Conservation (phyloP, 495 filamentous ascomycete species). For the Corynascus novoguineensis region DNA sequence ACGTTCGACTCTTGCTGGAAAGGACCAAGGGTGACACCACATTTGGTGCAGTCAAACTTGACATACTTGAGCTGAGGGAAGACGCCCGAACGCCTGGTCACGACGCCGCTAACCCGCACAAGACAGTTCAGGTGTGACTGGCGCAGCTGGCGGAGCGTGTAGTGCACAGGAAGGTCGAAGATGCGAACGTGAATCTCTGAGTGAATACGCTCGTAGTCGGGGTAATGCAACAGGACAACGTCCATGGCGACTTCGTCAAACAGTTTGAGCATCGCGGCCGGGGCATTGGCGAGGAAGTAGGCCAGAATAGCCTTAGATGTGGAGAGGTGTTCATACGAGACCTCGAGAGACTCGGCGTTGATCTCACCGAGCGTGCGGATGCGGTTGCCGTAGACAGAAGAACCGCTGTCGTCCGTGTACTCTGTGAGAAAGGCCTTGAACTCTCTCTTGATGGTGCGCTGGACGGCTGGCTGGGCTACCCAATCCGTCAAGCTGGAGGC, state of each 20-base stretch:
- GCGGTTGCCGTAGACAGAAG: constrained; percentile 89
- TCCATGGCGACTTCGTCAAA: constrained; percentile 98
- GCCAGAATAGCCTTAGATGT: constrained; percentile 91
- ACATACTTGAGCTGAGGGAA: constrained; percentile 98
- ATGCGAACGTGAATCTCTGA: constrained; percentile 98
- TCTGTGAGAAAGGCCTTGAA: constrained; percentile 98
- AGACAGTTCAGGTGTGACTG: constrained; percentile 97
- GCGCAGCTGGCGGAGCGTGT: constrained; percentile 94
- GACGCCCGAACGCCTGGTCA: constrained; percentile 92
- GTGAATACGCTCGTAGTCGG: constrained; percentile 95
- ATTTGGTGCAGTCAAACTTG: constrained; percentile 94
- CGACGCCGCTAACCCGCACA: constrained; percentile 89
- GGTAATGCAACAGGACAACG: constrained; percentile 89
- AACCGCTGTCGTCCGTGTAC: constrained; percentile 79
- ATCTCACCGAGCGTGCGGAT: constrained; percentile 91
- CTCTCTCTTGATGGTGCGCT: constrained; percentile 88
- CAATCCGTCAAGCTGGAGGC: constrained; percentile 89
- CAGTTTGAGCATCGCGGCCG: constrained; percentile 85
- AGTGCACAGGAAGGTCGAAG: constrained; percentile 85
- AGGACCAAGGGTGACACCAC: constrained; percentile 83
- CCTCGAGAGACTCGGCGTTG: constrained; percentile 93
- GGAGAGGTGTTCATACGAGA: constrained; percentile 88
- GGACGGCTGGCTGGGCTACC: constrained; percentile 84
- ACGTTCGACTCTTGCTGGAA: constrained; percentile 96
- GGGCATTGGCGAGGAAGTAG: constrained; percentile 95